These are phyloP conservation scores for Blastomyces silverae DNA, from an alignment of 2,329 filamentous ascomycete species.

Conservation along the genomic window DNA sequence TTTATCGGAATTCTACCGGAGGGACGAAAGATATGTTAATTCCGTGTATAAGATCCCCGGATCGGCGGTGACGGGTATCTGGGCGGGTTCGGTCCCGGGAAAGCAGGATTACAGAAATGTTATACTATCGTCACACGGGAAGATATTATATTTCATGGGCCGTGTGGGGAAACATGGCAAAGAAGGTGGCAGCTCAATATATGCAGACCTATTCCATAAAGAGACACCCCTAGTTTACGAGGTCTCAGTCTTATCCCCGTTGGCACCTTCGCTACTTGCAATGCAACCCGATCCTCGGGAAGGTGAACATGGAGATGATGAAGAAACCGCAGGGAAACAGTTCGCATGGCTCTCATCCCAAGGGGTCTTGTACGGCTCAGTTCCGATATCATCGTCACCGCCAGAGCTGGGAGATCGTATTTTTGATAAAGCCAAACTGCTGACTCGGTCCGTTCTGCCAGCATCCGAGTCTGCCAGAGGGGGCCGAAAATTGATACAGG, in stretches of 20 bases:
- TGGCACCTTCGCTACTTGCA: conserved; percentile 60
- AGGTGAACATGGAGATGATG: conserved; percentile 47
- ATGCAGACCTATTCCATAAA: conserved; percentile 77
- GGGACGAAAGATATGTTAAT: conserved; percentile 89
- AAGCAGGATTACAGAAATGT: conserved; percentile 67
- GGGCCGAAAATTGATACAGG: conserved; percentile 58
- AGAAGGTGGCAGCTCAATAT: conserved; percentile 79
- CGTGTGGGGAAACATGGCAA: conserved; percentile 63
- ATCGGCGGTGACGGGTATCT: conserved; percentile 76
- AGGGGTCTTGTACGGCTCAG: conserved; percentile 78
- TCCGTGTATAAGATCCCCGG: conserved; percentile 74
- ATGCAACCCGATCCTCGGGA: conserved; percentile 69
- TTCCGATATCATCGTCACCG: conserved; percentile 56
- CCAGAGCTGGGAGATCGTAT: conserved; percentile 65
- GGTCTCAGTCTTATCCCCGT: conserved; percentile 51
- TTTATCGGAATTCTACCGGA: conserved; percentile 86
- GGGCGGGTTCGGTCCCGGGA: conserved; percentile 67
- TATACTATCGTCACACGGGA: conserved; percentile 69
- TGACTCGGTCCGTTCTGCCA: conserved; percentile 67
- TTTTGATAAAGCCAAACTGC: conserved; percentile 70
- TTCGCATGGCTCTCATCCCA: conserved; percentile 90
- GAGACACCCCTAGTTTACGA: conserved; percentile 76
- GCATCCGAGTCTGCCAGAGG: conserved; percentile 59
- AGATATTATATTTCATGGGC: conserved; percentile 74
- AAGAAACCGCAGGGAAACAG: conserved; percentile 45